These are phyloP conservation scores for Gaeumannomyces tritici DNA, from an alignment of 2,329 filamentous ascomycete genomes.

Conservation along the genomic window DNA sequence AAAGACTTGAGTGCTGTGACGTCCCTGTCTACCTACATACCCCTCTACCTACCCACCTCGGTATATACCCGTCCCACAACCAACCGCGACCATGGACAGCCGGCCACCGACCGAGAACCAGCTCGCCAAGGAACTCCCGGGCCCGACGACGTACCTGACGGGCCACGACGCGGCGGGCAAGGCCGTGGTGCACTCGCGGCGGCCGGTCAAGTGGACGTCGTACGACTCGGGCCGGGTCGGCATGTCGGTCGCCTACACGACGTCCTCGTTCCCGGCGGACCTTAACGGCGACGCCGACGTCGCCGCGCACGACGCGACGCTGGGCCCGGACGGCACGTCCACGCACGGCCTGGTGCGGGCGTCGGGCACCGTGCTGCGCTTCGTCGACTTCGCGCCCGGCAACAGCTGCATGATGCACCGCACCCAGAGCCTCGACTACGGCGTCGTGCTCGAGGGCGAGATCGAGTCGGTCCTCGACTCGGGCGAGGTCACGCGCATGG, in stretches of 20 bases:
- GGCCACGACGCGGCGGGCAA: constrained; percentile 9
- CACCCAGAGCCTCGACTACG: constrained; percentile 14
- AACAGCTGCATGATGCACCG: constrained; percentile 22
- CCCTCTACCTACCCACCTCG: no score
- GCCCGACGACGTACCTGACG: constrained; percentile 9
- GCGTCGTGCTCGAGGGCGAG: constrained; percentile 12
- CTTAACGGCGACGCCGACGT: constrained; percentile 11
- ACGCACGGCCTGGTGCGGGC: constrained; percentile 10
- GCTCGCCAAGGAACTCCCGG: constrained; percentile 7
- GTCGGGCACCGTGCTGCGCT: constrained; percentile 14
- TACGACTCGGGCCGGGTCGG: constrained; percentile 9
- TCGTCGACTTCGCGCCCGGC: constrained; percentile 18
- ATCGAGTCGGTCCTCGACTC: constrained; percentile 10
- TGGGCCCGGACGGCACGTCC: constrained; percentile 4
- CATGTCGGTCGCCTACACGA: constrained; percentile 13
- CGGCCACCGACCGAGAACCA: constrained; percentile 6
- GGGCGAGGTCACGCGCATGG: constrained; percentile 9
- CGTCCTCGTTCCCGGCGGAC: constrained; percentile 9
- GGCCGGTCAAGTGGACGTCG: constrained; percentile 7
- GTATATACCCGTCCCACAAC: no score
- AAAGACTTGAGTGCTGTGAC: neutral
- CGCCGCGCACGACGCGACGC: constrained; percentile 8
- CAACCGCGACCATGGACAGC: neutral
- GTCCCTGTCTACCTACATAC: neutral
- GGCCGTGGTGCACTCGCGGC: constrained; percentile 10